Evolutionary conservation across 2,329 filamentous ascomycete species (phyloP).

Genomic region (Aspergillus versicolor): DNA sequence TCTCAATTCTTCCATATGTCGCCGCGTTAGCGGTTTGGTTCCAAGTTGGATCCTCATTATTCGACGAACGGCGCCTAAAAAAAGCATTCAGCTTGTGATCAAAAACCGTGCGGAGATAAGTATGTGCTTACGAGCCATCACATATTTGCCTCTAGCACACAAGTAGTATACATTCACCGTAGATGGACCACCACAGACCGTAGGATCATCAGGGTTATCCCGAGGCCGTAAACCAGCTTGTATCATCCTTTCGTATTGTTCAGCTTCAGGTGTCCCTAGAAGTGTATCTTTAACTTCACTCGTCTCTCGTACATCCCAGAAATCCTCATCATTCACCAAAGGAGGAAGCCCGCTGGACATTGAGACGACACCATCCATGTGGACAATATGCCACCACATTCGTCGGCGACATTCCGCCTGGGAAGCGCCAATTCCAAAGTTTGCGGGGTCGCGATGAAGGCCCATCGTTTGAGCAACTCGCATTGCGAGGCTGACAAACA

Average conservation of each 20-base stretch:
- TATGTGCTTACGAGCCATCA: slow-evolving; percentile 42
- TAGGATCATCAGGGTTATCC: slow-evolving; percentile 44
- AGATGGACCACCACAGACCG: slow-evolving; percentile 39
- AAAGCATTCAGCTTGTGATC: not conserved
- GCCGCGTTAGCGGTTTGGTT: slow-evolving; percentile 43
- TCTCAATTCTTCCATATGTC: slow-evolving; percentile 46
- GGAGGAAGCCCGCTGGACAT: slow-evolving; percentile 51
- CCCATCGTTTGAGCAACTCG: slow-evolving; percentile 51
- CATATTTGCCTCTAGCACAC: slow-evolving; percentile 45
- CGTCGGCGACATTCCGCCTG: slow-evolving; percentile 48
- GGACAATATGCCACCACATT: slow-evolving; percentile 51
- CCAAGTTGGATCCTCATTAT: slow-evolving; percentile 47
- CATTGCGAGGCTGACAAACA: slow-evolving; percentile 49
- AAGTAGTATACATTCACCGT: slow-evolving; percentile 47
- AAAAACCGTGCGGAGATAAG: not conserved
- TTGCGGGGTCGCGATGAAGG: slow-evolving; percentile 49
- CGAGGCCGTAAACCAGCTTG: slow-evolving; percentile 31
- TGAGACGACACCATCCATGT: slow-evolving; percentile 50
- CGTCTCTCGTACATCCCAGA: slow-evolving; percentile 48
- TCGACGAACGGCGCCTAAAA: slow-evolving; percentile 40
- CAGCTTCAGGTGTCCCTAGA: slow-evolving; percentile 38
- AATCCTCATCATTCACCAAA: slow-evolving; percentile 47
- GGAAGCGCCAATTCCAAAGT: slow-evolving; percentile 46
- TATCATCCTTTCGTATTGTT: slow-evolving; percentile 37
- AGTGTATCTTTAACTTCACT: slow-evolving; percentile 50